Evolutionary conservation across 371 early-diverging fungal species (phyloP), one percentile per base, ranked within the genome.

Genomic region (Nematocida sp.): DNA sequence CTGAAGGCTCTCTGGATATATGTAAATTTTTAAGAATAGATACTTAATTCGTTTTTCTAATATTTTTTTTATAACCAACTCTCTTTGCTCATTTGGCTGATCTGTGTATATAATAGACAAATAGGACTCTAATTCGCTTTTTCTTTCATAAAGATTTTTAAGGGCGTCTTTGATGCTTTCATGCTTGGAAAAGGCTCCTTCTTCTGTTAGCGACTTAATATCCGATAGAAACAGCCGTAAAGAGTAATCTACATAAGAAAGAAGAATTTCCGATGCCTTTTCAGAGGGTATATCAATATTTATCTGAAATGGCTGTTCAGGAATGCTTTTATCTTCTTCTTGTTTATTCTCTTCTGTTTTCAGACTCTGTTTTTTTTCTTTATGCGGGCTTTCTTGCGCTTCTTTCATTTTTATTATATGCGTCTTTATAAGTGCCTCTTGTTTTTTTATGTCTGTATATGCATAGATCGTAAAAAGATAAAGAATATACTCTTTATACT

Each of bases 401-500:
- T 35, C 18, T 11, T 35, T 20, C 7, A n/a, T n/a, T n/a, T n/a
- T n/a, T n/a, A n/a, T n/a, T 49, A 68, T n/a, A 38, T 68, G 39
- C 48, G 11, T 59, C n/a, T 23, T 38, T 11, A 50, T n/a, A 26
- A 39, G 18, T 1, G 3, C 30, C 13, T 39, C 39, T 35, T 68
- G 55, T 26, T 68, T 59, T 7, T 68, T 42, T 47, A 45, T 26
- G 33, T 68, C 51, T 16, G 63, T 59, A 28, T 68, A 60, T 28
- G 13, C 16, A 33, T 68, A 60, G 9, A 56, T 42, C 5, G 20
- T 38, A 18, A 59, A n/a, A 0, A 68, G 32, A 35, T 65, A 68
- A 20, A 57, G 26, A 38, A 68, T 35, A 39, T 1, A 59, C n/a
- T n/a, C n/a, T 23, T 55, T 39, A n/a, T 57, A 25, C 4, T 38